These are phyloP conservation scores for Stephania yunnanensis DNA, from an alignment of 164 flowering plant genomes.

Conservation along the genomic window DNA sequence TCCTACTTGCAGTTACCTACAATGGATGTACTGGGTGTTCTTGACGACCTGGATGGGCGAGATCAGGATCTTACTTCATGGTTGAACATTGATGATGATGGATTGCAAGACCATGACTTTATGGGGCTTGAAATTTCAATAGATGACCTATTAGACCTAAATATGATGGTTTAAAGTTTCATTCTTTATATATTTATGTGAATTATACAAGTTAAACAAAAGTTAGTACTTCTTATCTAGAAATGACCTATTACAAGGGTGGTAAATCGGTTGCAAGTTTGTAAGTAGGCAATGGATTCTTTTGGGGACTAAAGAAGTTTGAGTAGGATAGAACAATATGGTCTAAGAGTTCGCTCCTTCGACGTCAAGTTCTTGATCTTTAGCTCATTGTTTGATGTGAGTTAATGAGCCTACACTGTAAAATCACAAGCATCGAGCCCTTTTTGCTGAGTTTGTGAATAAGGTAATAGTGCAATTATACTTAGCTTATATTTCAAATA, in stretches of 20 bases:
- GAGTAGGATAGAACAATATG: constrained; percentile 18
- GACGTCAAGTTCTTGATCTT: constrained; percentile 26
- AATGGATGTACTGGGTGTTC: constrained; percentile 51
- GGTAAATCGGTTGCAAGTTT: no score
- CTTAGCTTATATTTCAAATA: no score
- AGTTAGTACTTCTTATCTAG: constrained; percentile 8
- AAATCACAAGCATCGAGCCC: no score
- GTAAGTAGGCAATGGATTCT: no score
- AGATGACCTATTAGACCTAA: constrained; percentile 74
- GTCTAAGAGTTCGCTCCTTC: constrained; percentile 24
- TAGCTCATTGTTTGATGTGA: constrained; percentile 5
- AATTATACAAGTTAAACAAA: constrained; percentile 37
- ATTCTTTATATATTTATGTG: constrained; percentile 54
- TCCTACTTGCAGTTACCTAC: constrained; percentile 58
- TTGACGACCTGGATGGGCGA: constrained; percentile 37
- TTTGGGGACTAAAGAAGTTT: no score
- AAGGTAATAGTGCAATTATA: no score
- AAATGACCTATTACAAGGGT: no score
- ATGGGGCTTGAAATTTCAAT: constrained; percentile 49
- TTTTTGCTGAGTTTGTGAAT: no score
- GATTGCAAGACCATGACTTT: no score
- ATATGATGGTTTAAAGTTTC: constrained; percentile 46
- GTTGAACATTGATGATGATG: no score
- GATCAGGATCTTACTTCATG: no score
- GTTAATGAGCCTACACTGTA: not conserved